Percentiles rank a stretch among this genome's conserved stretches.
Evolutionary conservation across 805 yeast genomes (phyloP).

Genomic region (Kuraishia hungarica): DNA sequence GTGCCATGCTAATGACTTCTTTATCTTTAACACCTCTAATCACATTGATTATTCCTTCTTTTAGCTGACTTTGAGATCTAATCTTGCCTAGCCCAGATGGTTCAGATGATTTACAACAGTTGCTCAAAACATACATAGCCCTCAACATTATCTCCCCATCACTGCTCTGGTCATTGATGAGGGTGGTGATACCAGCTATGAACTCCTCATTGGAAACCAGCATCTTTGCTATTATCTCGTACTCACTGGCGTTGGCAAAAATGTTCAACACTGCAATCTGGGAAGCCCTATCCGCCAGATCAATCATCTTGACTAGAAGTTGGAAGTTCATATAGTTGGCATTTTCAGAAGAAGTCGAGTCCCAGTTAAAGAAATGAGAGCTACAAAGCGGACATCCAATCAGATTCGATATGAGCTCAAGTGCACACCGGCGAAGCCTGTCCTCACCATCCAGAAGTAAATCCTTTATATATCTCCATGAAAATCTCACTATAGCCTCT

Average conservation of each 20-base stretch:
- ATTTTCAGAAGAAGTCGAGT: slow-evolving; percentile 17
- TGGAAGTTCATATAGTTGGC: slow-evolving; percentile 30
- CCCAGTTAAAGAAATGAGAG: slow-evolving; percentile 53
- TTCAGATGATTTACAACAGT: slow-evolving; percentile 1
- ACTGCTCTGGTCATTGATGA: slow-evolving; percentile 9
- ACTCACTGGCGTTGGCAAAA: slow-evolving; percentile 21
- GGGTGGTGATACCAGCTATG: slow-evolving; percentile 7
- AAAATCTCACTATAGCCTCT: slow-evolving; percentile 24
- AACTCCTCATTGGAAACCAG: slow-evolving; percentile 13
- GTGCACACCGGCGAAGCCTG: slow-evolving; percentile 31
- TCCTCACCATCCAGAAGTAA: slow-evolving; percentile 25
- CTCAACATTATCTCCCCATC: slow-evolving; percentile 16
- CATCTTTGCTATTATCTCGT: slow-evolving; percentile 14
- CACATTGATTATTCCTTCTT: neutral
- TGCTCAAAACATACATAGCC: slow-evolving; percentile 13
- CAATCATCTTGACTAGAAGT: slow-evolving; percentile 29
- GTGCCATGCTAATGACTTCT: neutral
- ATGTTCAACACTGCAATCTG: slow-evolving; percentile 25
- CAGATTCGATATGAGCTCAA: slow-evolving; percentile 43
- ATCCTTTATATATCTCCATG: slow-evolving; percentile 27
- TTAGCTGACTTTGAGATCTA: neutral
- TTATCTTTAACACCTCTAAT: neutral
- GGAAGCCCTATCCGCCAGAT: slow-evolving; percentile 28
- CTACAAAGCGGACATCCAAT: slow-evolving; percentile 27
- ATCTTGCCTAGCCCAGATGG: neutral